A percentile compares a stretch with the other conserved stretches of the same genome.
Evolutionary conservation across 1,139 yeast species (phyloP).

Genomic region (Yamadazyma trypodendri): DNA sequence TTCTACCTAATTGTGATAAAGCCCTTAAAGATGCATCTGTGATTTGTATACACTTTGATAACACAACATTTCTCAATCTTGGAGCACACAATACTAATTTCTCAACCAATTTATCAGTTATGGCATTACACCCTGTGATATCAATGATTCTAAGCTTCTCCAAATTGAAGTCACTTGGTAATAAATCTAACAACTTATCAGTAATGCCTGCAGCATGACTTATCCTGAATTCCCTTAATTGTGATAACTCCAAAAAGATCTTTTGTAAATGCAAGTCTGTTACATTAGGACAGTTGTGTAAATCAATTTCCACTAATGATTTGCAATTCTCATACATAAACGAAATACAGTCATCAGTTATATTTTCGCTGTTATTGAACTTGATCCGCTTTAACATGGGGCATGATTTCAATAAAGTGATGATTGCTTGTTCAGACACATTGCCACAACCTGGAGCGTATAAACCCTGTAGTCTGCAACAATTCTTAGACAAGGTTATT

Average conservation of each 20-base stretch:
- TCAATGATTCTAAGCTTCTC: conserved; percentile 73
- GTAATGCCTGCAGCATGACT: conserved; percentile 72
- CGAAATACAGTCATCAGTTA: conserved; percentile 68
- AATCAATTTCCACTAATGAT: conserved; percentile 82
- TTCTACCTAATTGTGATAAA: conserved; percentile 71
- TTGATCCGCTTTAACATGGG: conserved; percentile 81
- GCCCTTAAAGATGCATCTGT: conserved; percentile 81
- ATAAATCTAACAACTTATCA: conserved; percentile 55
- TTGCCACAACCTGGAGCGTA: conserved; percentile 83
- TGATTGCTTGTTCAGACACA: conserved; percentile 67
- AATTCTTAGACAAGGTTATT: conserved; percentile 64
- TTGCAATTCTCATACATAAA: conserved; percentile 70
- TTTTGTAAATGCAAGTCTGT: conserved; percentile 60
- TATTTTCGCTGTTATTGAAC: conserved; percentile 66
- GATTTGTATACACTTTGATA: conserved; percentile 85
- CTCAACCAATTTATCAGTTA: conserved; percentile 79
- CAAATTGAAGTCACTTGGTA: conserved; percentile 43
- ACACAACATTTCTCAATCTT: conserved; percentile 77
- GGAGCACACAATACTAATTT: conserved; percentile 78
- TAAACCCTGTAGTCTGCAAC: conserved; percentile 81
- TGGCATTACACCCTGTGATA: conserved; percentile 78
- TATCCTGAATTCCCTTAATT: conserved; percentile 78
- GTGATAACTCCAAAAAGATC: conserved; percentile 66
- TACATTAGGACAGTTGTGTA: conserved; percentile 77
- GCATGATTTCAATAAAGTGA: conserved; percentile 58